These are phyloP conservation scores for Trypanosoma mega DNA, from an alignment of 208 protist species.

Conservation along the genomic window DNA sequence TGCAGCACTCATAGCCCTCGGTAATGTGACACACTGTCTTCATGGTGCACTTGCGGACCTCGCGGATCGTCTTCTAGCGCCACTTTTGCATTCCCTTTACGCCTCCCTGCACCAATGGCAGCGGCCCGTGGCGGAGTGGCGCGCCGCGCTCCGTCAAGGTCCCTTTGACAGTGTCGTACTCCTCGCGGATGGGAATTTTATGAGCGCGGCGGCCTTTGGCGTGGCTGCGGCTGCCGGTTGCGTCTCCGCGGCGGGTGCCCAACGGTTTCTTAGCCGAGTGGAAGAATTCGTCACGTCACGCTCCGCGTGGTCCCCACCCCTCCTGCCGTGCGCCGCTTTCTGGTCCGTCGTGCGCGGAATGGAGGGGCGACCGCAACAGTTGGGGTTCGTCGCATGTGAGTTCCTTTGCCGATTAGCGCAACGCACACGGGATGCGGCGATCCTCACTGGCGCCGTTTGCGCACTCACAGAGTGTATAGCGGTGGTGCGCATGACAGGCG, in stretches of 20 bases:
- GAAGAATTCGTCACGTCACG: constrained; percentile 46
- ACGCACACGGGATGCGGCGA: constrained; percentile 21
- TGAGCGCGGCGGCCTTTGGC: constrained; percentile 44
- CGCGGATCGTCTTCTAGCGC: constrained; percentile 31
- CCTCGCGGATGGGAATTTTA: constrained; percentile 31
- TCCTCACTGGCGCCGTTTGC: constrained; percentile 49
- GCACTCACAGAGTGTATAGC: constrained; percentile 49
- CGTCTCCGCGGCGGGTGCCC: constrained; percentile 52
- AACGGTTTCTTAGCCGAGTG: constrained; percentile 41
- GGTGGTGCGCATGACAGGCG: constrained; percentile 57
- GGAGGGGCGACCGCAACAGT: constrained; percentile 55
- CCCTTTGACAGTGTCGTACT: constrained; percentile 36
- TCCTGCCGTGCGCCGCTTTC: constrained; percentile 54
- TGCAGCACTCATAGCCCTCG: constrained; percentile 57
- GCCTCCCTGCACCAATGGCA: constrained; percentile 30
- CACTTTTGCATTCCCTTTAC: constrained; percentile 63
- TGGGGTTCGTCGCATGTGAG: constrained; percentile 63
- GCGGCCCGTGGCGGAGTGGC: background rate
- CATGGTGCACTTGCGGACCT: constrained; percentile 41
- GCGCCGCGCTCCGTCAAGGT: constrained; percentile 1
- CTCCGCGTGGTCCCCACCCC: constrained; percentile 45
- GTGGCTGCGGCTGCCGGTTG: constrained; percentile 57
- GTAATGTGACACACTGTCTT: constrained; percentile 53
- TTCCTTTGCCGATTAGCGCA: constrained; percentile 42
- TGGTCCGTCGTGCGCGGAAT: constrained; percentile 46